A percentile compares a stretch with the other conserved stretches of the same genome.
Evolutionary conservation across 768 basidiomycete genomes (phyloP).

Genomic region (Termitomyces sp.): DNA sequence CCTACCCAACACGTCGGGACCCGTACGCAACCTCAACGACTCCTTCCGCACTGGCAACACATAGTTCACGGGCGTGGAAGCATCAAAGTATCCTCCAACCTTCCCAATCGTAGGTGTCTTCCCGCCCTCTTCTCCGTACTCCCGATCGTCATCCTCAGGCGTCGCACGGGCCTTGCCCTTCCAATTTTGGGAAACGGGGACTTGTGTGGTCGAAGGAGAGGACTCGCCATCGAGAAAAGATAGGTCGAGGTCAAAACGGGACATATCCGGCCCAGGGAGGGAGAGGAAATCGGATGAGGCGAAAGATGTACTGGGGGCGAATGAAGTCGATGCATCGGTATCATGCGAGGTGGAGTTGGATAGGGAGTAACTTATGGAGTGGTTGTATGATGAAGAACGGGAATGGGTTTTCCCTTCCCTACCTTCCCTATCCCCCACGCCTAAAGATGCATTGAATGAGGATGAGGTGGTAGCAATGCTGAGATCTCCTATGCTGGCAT

Average conservation of each 20-base stretch:
- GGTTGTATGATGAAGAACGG: slow-evolving; percentile 22
- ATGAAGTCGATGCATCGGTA: not conserved
- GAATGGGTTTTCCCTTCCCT: slow-evolving; percentile 12
- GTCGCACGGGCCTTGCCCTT: slow-evolving; percentile 6
- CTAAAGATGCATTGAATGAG: not conserved
- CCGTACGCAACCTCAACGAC: slow-evolving; percentile 3
- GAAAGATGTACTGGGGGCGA: not conserved
- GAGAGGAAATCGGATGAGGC: slow-evolving; percentile 6
- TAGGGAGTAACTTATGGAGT: slow-evolving; percentile 6
- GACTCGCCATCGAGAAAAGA: slow-evolving; percentile 24
- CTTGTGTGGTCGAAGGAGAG: not conserved
- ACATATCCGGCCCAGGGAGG: slow-evolving; percentile 25
- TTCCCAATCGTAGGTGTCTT: slow-evolving; percentile 19
- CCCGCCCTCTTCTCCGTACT: slow-evolving; percentile 9
- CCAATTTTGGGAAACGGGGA: not conserved
- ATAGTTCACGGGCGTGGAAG: not conserved
- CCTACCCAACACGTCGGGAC: not conserved
- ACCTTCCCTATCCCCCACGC: not conserved
- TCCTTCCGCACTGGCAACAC: not conserved
- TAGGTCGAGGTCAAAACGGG: slow-evolving; percentile 23
- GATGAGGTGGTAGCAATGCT: not conserved
- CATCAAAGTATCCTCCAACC: slow-evolving; percentile 4
- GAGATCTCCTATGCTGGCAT: not conserved
- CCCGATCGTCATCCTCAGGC: slow-evolving; percentile 20
- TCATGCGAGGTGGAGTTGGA: slow-evolving; percentile 3